A percentile compares a stretch with the other conserved stretches of the same genome.
Evolutionary conservation across 257 asterid genomes (phyloP).

Genomic region (Gynochthodes officinalis): DNA sequence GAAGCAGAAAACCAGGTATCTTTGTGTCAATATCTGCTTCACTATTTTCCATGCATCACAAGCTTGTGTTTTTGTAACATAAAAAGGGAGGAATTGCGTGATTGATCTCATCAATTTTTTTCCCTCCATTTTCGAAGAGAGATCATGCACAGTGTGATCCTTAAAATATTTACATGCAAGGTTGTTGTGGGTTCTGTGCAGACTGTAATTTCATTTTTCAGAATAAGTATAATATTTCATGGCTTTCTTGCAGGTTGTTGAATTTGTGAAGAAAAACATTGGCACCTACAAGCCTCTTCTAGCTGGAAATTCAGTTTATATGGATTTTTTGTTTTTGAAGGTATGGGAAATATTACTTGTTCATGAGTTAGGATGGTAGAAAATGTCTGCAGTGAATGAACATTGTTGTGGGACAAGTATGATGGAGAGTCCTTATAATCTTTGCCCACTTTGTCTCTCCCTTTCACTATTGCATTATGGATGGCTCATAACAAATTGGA

Average conservation of each 20-base stretch:
- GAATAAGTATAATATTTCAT: not conserved
- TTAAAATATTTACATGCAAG: not conserved
- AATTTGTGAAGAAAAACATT: slow-evolving; percentile 69
- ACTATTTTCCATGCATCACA: not conserved
- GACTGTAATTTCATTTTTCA: not conserved
- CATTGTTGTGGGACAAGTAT: not conserved
- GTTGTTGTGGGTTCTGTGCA: not conserved
- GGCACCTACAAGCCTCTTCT: slow-evolving; percentile 63
- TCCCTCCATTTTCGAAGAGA: no score
- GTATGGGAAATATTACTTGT: slow-evolving; percentile 38
- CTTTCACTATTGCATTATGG: not conserved
- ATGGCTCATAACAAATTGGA: not conserved
- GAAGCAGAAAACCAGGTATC: slow-evolving; percentile 93
- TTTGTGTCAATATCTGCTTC: not conserved
- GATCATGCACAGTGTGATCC: not conserved
- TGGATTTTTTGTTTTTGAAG: slow-evolving; percentile 73
- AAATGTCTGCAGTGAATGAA: not conserved
- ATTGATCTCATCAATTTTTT: not conserved
- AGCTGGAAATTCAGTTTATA: slow-evolving; percentile 91
- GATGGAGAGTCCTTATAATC: not conserved
- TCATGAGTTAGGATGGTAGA: not conserved
- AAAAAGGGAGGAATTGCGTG: not conserved
- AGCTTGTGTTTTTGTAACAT: slow-evolving; percentile 7
- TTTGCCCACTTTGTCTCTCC: not conserved
- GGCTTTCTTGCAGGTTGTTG: slow-evolving; percentile 49